Evolutionary conservation across 2,329 filamentous ascomycete genomes (phyloP).

Genomic region (Fusarium cicatricum): DNA sequence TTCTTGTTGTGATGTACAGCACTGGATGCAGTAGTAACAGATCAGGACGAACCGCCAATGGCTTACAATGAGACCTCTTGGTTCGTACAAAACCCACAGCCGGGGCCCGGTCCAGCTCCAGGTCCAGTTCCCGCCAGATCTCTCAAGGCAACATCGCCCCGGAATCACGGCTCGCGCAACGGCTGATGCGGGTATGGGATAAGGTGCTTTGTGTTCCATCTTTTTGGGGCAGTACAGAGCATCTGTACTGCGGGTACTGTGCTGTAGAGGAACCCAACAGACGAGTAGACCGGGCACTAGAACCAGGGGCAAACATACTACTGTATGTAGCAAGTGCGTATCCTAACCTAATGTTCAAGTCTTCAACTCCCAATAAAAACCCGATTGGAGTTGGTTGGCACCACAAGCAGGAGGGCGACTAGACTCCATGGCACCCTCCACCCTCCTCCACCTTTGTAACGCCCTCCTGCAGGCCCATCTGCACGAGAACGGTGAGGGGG

Average conservation of each 20-base stretch:
- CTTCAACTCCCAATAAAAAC: constrained; percentile 17
- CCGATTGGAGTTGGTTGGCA: constrained; percentile 36
- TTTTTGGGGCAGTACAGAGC: constrained; percentile 18
- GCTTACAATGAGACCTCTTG: constrained; percentile 2
- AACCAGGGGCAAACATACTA: neutral
- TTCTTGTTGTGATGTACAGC: constrained; percentile 6
- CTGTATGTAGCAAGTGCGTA: constrained; percentile 1
- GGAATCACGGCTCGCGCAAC: constrained; percentile 20
- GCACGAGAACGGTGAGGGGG: too few species aligned
- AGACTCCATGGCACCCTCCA: constrained; percentile 6
- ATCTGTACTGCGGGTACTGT: neutral
- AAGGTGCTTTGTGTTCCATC: constrained; percentile 20
- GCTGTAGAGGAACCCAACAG: too few species aligned
- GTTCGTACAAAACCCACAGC: constrained; percentile 19
- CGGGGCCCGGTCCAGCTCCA: constrained; percentile 7
- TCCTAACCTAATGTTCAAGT: too few species aligned
- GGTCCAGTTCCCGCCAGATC: constrained; percentile 15
- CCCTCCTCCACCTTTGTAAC: constrained; percentile 32
- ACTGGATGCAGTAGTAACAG: constrained; percentile 9
- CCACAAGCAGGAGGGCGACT: neutral
- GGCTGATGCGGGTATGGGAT: constrained; percentile 24
- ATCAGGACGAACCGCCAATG: constrained; percentile 9
- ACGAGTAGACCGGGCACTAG: neutral
- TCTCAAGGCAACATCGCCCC: neutral
- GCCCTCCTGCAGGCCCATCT: constrained; percentile 35